Evolutionary conservation across 2,329 filamentous ascomycete genomes (phyloP).

Genomic region (Elsinoe arachidis): DNA sequence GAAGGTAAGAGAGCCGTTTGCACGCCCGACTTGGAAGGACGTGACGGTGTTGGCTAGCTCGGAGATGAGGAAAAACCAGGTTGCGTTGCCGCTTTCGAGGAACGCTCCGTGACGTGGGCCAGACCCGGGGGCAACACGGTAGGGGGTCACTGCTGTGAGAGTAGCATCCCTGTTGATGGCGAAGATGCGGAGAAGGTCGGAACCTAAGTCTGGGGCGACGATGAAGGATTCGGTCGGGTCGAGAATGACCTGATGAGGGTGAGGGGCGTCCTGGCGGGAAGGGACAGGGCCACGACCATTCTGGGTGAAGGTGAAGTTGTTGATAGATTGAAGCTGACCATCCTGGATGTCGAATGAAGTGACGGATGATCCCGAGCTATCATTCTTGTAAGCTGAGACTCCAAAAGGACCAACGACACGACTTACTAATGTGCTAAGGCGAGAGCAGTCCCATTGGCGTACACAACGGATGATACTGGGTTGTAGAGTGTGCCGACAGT

Average conservation of each 20-base stretch:
- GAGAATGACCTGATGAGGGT: slow-evolving; percentile 29
- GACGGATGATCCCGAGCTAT: slow-evolving; percentile 28
- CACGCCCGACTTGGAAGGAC: slow-evolving; percentile 41
- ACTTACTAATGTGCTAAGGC: slow-evolving; percentile 34
- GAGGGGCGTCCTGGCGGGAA: slow-evolving; percentile 27
- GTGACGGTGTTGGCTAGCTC: slow-evolving; percentile 44
- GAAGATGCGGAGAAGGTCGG: slow-evolving; percentile 30
- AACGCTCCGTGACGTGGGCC: slow-evolving; percentile 32
- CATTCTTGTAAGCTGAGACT: background rate
- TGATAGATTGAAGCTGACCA: slow-evolving; percentile 20
- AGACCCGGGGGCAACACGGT: slow-evolving; percentile 24
- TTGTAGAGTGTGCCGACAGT: slow-evolving; percentile 30
- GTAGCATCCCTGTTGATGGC: slow-evolving; percentile 22
- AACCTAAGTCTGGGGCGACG: slow-evolving; percentile 30
- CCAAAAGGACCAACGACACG: background rate
- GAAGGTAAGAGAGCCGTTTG: slow-evolving; percentile 39
- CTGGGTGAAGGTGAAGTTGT: slow-evolving; percentile 32
- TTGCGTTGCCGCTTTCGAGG: slow-evolving; percentile 21
- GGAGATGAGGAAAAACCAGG: slow-evolving; percentile 34
- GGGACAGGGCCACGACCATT: slow-evolving; percentile 24
- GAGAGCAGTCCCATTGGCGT: slow-evolving; percentile 30
- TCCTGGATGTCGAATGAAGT: slow-evolving; percentile 42
- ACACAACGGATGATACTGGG: slow-evolving; percentile 35
- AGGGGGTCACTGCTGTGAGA: slow-evolving; percentile 21
- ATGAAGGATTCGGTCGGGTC: slow-evolving; percentile 33